These are phyloP conservation scores for Cercospora berteroae DNA, from an alignment of 2,329 filamentous ascomycete species.

Conservation along the genomic window DNA sequence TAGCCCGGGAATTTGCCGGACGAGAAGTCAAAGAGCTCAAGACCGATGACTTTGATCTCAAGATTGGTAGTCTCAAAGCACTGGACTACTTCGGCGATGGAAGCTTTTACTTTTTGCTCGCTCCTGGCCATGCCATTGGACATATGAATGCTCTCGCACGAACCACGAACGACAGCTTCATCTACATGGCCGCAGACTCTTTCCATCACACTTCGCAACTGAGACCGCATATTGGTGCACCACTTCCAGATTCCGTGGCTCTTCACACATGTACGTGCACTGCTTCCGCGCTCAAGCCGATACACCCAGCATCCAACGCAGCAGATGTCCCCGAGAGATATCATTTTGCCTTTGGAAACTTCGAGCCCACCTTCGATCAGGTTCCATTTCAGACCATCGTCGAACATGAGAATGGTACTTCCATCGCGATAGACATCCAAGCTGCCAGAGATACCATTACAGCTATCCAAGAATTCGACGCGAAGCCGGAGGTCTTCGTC, in stretches of 20 bases:
- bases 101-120: conserved; percentile 51
- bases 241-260: conserved; percentile 33
- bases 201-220: conserved; percentile 31
- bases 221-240: conserved; percentile 41
- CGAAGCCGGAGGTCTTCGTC: conserved; percentile 20
- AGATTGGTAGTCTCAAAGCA: conserved; percentile 44
- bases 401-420: conserved; percentile 1
- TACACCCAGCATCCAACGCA: not conserved
- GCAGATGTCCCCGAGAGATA: conserved; percentile 42
- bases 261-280: conserved; percentile 14
- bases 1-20: conserved; percentile 40
- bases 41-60: conserved; percentile 32
- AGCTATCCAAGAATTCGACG: conserved; percentile 23
- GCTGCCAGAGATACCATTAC: conserved; percentile 18
- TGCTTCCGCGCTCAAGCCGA: not conserved
- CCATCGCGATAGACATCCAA: conserved; percentile 19
- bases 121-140: conserved; percentile 51
- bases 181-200: conserved; percentile 40
- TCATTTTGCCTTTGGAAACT: conserved; percentile 12
- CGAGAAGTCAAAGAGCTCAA: conserved; percentile 35
- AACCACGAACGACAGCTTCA: conserved; percentile 38
- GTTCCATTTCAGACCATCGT: conserved; percentile 16
- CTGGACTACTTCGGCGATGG: conserved; percentile 55
- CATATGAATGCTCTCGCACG: conserved; percentile 49
- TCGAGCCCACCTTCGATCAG: conserved; percentile 1